Conservation (phyloP, 768 basidiomycete genomes). For the Mycena alexandri region DNA sequence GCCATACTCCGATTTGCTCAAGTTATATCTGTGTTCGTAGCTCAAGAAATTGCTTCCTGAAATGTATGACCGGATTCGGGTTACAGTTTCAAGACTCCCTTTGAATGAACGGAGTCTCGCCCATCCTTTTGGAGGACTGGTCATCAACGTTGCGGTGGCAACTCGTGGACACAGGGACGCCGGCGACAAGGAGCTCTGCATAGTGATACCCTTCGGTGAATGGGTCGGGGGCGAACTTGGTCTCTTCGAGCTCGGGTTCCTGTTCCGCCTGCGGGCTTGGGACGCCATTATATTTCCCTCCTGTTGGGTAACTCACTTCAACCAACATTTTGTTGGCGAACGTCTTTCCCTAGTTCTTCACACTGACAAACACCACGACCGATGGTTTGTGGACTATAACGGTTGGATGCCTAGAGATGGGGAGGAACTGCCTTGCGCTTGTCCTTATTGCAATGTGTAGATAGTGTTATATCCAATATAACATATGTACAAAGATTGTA, state of each 20-base stretch:
- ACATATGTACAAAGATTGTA: no score
- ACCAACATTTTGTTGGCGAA: not conserved
- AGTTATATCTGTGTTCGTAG: no score
- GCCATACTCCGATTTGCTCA: no score
- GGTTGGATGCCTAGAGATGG: not conserved
- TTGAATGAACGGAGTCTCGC: not conserved
- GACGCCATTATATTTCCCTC: not conserved
- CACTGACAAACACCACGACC: constrained; percentile 1
- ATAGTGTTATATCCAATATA: no score
- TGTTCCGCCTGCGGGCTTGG: not conserved
- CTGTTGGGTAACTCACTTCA: not conserved
- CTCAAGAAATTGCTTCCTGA: no score
- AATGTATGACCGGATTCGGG: no score
- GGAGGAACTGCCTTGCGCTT: not conserved
- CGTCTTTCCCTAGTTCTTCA: not conserved
- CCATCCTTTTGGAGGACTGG: constrained; percentile 6
- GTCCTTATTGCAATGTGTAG: no score
- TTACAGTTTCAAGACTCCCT: not conserved
- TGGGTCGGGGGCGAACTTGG: not conserved
- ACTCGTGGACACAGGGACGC: not conserved
- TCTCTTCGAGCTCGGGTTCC: not conserved
- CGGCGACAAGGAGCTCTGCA: not conserved
- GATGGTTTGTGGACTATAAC: not conserved
- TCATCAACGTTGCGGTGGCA: not conserved
- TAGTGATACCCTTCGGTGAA: not conserved